Evolutionary conservation across 2,329 filamentous ascomycete genomes (phyloP).

Genomic region (Venturia asperata): DNA sequence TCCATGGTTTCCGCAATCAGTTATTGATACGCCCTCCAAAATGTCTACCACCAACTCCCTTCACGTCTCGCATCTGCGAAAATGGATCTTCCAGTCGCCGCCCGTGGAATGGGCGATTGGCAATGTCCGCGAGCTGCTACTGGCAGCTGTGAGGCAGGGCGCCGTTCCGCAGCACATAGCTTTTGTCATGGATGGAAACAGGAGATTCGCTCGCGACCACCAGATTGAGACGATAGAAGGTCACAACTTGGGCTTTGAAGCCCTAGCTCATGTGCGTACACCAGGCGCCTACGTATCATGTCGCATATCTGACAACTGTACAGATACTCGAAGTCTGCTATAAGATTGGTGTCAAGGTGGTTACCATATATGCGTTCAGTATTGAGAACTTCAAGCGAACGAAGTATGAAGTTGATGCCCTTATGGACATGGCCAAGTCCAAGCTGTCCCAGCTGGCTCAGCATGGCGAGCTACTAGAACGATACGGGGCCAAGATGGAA

Average conservation of each 20-base stretch:
- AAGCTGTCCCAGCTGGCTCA: constrained; percentile 88
- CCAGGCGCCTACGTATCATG: background rate
- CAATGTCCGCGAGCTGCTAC: constrained; percentile 73
- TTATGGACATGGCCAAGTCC: constrained; percentile 97
- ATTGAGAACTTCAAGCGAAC: constrained; percentile 99
- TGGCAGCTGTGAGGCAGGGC: constrained; percentile 81
- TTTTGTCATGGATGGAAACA: constrained; percentile 99
- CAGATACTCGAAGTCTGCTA: constrained; percentile 94
- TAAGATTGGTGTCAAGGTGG: constrained; percentile 91
- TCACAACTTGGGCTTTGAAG: constrained; percentile 92
- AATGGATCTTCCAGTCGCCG: constrained; percentile 80
- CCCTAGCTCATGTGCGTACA: constrained; percentile 64
- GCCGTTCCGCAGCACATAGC: constrained; percentile 91
- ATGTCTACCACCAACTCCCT: constrained; percentile 35
- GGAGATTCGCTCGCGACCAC: constrained; percentile 81
- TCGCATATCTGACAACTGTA: background rate
- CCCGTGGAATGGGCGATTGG: constrained; percentile 85
- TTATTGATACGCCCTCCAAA: background rate
- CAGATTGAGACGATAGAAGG: constrained; percentile 95
- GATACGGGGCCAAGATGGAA: constrained; percentile 81
- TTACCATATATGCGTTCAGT: constrained; percentile 96
- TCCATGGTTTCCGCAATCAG: background rate
- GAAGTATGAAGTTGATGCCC: constrained; percentile 89
- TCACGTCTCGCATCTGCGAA: constrained; percentile 54
- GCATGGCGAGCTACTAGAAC: constrained; percentile 86